Conservation (phyloP, 2,329 filamentous ascomycete species). For the Orbilia ellipsospora region DNA sequence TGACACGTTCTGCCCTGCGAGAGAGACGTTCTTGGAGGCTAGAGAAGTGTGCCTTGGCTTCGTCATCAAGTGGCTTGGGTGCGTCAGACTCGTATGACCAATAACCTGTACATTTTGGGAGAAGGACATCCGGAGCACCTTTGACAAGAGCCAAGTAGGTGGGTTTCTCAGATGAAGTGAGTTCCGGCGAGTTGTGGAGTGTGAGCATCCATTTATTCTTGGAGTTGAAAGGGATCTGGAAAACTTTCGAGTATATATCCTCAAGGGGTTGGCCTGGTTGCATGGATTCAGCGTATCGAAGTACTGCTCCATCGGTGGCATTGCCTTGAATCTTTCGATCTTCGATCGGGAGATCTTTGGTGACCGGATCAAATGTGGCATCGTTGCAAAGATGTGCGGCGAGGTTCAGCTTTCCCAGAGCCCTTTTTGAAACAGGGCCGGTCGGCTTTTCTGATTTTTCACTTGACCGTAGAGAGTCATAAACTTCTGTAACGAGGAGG, state of each 20-base stretch:
- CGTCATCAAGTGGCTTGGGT: constrained; percentile 66
- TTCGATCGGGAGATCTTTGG: constrained; percentile 69
- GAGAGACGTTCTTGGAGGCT: constrained; percentile 76
- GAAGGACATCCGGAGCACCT: constrained; percentile 79
- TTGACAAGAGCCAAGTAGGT: constrained; percentile 75
- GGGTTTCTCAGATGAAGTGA: constrained; percentile 17
- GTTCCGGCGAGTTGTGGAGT: constrained; percentile 65
- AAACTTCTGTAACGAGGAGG: constrained; percentile 13
- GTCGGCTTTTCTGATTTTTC: constrained; percentile 54
- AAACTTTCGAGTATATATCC: constrained; percentile 73
- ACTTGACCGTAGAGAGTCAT: constrained; percentile 50
- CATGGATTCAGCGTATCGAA: constrained; percentile 76
- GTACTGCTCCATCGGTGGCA: constrained; percentile 78
- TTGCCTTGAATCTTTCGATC: constrained; percentile 77
- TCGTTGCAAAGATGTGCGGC: constrained; percentile 78
- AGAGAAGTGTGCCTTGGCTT: constrained; percentile 67
- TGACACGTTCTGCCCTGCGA: constrained; percentile 74
- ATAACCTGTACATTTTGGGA: constrained; percentile 71
- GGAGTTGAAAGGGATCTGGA: constrained; percentile 79
- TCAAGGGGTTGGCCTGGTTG: constrained; percentile 71
- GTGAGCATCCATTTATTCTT: constrained; percentile 86
- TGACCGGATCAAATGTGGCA: constrained; percentile 77
- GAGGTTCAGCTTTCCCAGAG: constrained; percentile 70
- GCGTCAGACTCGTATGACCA: constrained; percentile 69
- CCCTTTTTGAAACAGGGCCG: constrained; percentile 58